These are phyloP conservation scores for Exsudoporus frostii DNA, from an alignment of 768 basidiomycete genomes.

Conservation along the genomic window DNA sequence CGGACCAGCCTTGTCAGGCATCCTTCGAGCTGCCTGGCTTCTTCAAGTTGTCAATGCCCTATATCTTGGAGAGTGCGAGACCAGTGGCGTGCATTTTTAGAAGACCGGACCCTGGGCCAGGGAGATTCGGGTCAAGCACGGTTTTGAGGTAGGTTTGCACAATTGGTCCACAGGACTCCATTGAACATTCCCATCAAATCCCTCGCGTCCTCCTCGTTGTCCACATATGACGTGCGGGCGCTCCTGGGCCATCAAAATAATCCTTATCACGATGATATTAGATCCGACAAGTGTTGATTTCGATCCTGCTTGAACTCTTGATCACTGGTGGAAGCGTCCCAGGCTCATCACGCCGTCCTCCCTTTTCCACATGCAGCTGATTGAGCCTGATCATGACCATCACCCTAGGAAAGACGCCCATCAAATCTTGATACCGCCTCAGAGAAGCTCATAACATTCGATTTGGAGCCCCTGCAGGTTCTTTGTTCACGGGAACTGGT, in stretches of 20 bases:
- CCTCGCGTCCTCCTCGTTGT: constrained; percentile 15
- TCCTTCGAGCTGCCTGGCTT: background rate
- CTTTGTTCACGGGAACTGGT: constrained; percentile 8
- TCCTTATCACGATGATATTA: background rate
- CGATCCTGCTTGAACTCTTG: background rate
- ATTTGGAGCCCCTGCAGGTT: background rate
- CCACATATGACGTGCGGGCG: constrained; percentile 1
- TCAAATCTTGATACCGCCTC: background rate
- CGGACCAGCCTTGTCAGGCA: background rate
- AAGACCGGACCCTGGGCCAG: background rate
- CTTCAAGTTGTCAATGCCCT: background rate
- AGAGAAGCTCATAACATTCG: constrained; percentile 12
- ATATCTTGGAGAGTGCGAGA: background rate
- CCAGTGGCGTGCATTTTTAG: background rate
- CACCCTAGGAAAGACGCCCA: constrained; percentile 7
- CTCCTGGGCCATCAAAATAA: background rate
- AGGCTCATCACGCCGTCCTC: background rate
- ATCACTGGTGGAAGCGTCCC: background rate
- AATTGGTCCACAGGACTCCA: background rate
- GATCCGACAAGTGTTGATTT: background rate
- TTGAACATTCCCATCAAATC: background rate
- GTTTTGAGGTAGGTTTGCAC: too few relatives aligned
- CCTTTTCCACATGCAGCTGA: background rate
- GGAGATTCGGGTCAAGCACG: background rate
- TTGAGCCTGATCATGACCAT: too few relatives aligned